Conservation (phyloP, 140 eudicot species). For the Oenanthe javanica region DNA sequence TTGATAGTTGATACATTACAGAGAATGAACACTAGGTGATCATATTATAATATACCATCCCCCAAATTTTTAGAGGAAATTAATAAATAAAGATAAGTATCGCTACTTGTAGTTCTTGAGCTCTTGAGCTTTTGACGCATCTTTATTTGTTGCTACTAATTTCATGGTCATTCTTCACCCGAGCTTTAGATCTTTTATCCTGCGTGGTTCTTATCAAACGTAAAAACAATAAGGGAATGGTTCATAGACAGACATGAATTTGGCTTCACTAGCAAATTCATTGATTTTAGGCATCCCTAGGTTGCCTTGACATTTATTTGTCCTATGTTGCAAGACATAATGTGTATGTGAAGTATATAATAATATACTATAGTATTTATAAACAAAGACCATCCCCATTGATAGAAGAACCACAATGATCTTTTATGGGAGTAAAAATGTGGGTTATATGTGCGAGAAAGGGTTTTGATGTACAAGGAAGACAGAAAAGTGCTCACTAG, state of each 20-base stretch:
- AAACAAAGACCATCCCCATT: neutral
- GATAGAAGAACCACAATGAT: neutral
- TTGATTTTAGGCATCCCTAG: neutral
- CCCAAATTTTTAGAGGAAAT: no score
- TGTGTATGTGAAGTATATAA: neutral
- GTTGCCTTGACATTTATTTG: neutral
- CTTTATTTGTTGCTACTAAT: neutral
- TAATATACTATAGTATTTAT: neutral
- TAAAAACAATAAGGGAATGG: neutral
- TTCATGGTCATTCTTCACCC: neutral
- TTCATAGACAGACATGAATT: neutral
- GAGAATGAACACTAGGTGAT: neutral
- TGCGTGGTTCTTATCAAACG: neutral
- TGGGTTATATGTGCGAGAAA: neutral
- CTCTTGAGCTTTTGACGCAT: neutral
- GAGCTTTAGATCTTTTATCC: slow-evolving; percentile 15
- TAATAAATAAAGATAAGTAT: neutral
- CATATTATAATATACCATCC: neutral
- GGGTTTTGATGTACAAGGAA: neutral
- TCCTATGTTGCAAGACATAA: neutral
- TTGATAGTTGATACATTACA: neutral
- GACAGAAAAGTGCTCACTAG: neutral
- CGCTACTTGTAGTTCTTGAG: neutral
- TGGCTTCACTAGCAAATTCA: neutral
- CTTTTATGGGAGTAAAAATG: neutral